Evolutionary conservation across 345 rosid genomes (phyloP), one percentile per base, ranked within the genome.

Genomic region (Heritiera littoralis): DNA sequence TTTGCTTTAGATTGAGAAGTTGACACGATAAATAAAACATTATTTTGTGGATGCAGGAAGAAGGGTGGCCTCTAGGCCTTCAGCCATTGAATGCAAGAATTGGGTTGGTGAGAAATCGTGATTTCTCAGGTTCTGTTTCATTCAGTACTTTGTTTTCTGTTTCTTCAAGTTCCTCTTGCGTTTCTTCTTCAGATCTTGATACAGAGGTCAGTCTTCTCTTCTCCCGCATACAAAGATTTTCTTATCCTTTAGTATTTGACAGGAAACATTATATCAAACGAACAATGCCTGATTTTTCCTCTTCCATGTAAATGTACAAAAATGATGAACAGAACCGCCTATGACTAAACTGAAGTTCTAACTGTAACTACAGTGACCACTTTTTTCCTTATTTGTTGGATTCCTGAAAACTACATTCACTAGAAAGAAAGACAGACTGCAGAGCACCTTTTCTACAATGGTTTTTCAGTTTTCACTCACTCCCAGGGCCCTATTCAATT

Each of bases 41-140:
- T 35, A 35, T 10, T 49, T 20, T 78, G 55, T 82, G 35, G 28
- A 66, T 80, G 79, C 87, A 92, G 92, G 95, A 90, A 72, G 91
- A 89, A 72, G 98, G 97, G 48, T 94, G 98, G 98, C 98, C 98
- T 14, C 89, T 92, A 75, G 95, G 97, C 59, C 80, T 94, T 32
- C 86, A 89, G 59, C 95, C 93, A 51, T 81, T 91, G 69, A 94
- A 86, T 86, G 92, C 92, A 75, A 89, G 95, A 85, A 87, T 89
- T 65, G 94, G 92, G 85, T 84, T 90, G 79, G 85, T 79, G 66
- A 89, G 88, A 84, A 88, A 82, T 71, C 80, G 86, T 17, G 85
- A 87, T 49, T 68, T 84, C 60, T 83, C 87, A 54, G 95, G 91
- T 49, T 94, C 98, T 13, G 79, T 89, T 77, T 92, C 98, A 51